Evolutionary conservation across 495 filamentous ascomycete genomes (phyloP).

Genomic region (Thozetella sp.): DNA sequence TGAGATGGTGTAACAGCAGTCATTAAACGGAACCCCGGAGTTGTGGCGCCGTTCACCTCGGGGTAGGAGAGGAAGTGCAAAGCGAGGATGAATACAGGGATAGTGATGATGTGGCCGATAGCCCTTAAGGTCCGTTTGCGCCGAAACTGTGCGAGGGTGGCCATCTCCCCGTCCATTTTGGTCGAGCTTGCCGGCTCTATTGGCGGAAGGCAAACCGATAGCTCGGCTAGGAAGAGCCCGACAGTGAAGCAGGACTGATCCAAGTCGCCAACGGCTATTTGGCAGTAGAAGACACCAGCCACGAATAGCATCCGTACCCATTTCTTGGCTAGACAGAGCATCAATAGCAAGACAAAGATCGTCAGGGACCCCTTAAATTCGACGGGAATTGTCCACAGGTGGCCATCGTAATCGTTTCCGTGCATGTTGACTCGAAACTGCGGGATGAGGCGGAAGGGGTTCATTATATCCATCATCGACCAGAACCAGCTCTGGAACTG

Average conservation of each 20-base stretch:
- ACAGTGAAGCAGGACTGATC: too few relatives aligned
- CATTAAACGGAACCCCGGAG: neutral
- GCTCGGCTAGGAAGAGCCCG: too few relatives aligned
- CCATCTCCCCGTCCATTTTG: neutral
- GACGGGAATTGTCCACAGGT: neutral
- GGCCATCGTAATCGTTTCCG: neutral
- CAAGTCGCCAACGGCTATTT: neutral
- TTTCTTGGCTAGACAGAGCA: neutral
- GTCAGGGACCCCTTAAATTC: neutral
- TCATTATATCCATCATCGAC: neutral
- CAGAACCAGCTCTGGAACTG: neutral
- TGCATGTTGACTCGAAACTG: neutral
- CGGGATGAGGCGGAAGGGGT: neutral
- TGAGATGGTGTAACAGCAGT: too few relatives aligned
- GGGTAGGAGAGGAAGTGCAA: neutral
- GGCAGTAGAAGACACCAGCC: neutral
- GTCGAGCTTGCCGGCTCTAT: too few relatives aligned
- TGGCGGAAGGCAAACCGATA: too few relatives aligned
- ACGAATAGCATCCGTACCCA: neutral
- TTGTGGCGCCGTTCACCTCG: neutral
- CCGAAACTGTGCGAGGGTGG: neutral
- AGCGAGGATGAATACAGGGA: neutral
- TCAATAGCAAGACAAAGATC: neutral
- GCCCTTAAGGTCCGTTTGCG: too few relatives aligned
- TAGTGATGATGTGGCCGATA: neutral